phyloP scores from a whole-genome alignment of 331 rosid genomes.

The Quercus phellos region DNA sequence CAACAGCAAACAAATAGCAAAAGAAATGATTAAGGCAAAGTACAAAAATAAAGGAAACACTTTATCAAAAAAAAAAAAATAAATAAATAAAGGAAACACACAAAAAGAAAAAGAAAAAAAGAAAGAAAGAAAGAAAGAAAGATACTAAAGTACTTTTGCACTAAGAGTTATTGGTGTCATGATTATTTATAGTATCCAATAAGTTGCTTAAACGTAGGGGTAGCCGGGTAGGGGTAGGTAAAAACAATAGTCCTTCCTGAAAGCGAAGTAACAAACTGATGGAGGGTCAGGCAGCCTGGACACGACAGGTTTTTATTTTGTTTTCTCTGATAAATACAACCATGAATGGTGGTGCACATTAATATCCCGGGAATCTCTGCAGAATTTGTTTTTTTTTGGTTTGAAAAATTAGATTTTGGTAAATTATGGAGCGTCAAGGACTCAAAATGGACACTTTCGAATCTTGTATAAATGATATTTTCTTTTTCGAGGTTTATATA shows the following conservation, averaged over 20 bases:
- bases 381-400: too few species aligned
- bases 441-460: too few species aligned
- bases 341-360: not conserved
- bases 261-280: not conserved
- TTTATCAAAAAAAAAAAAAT: not conserved
- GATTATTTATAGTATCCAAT: not conserved
- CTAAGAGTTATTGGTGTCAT: not conserved
- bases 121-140: not conserved
- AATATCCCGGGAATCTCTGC: not conserved
- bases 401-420: too few species aligned
- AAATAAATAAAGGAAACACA: not conserved
- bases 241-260: not conserved
- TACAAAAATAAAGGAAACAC: not conserved
- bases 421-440: too few species aligned
- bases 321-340: not conserved
- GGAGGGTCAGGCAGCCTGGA: not conserved
- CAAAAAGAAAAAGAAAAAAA: not conserved
- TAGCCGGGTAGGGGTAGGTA: not conserved
- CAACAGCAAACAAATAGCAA: not conserved
- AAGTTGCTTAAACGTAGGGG: not conserved
- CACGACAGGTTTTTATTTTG: not conserved
- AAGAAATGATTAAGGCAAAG: not conserved
- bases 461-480: too few species aligned
- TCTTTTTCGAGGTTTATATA: too few species aligned
- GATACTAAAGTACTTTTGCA: not conserved